Base-by-base conservation (phyloP, 2,329 filamentous ascomycete species). In the Tricladium varicosporioides region DNA sequence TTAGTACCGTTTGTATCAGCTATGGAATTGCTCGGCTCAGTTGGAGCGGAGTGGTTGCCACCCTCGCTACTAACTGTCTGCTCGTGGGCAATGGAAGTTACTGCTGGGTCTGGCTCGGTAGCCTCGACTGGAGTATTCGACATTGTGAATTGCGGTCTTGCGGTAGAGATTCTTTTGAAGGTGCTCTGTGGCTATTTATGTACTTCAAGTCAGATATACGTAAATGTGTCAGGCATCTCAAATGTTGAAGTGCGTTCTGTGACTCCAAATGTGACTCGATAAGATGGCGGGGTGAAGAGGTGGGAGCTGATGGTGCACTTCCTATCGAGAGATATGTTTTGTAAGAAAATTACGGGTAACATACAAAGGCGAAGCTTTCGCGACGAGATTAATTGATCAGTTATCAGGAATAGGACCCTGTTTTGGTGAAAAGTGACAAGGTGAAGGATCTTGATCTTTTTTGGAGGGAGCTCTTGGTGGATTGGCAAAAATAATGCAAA, bases 231-330 rank as follows among this genome's bases (percentile, higher is more conserved):
- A 40, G 13, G 16, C 46, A 42, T 14, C 47, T 55, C 48, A 56
- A 54, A 51, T 40, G 46, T 46, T 52, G 48, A 47, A 40, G 9
- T n/a, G n/a, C 11, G 15, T 11, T 47, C 46, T 18, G 14, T 52
- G 54, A 56, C 53, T 55, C 47, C 16, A 48, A 51, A 43, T 5
- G 54, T 60, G 56, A 58, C 57, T 64, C 59, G 57, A 53, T 50
- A 54, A 47, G 46, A 67, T 65, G 61, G 66, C 65, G 66, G 66
- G 66, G 66, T 66, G 48, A 52, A 61, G 48, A 51, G 48, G 57
- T 53, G 43, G 48, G 50, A 33, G 51, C 40, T 45, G 22, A 27
- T 27, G 22, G 22, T 7, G 22, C 22, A 27, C 22, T 7, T 27
- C 22, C 22, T 4, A 27, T 27, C 7, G 22, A 27, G 22, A 27